Percentiles rank a stretch among this genome's conserved stretches.
phyloP scores from a whole-genome alignment of 257 asterid species.

The Buddleja alternifolia region DNA sequence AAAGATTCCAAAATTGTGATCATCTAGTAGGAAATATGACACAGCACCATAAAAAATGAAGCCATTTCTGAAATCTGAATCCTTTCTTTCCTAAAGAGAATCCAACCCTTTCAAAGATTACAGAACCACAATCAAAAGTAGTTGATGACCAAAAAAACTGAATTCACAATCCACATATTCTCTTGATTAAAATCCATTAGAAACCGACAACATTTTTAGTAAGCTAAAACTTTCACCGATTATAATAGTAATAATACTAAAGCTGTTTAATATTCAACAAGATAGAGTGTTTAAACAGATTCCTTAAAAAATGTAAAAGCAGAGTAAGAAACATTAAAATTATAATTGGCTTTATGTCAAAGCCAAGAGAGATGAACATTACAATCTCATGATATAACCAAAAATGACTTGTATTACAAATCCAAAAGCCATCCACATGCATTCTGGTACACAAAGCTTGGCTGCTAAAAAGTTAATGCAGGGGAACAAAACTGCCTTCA shows the following conservation, averaged over 20 bases:
- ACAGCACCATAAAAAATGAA: no score
- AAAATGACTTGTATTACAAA: slow-evolving; percentile 3
- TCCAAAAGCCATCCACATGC: not conserved
- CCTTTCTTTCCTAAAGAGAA: no score
- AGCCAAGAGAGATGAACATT: not conserved
- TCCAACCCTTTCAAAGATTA: no score
- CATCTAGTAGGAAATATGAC: no score
- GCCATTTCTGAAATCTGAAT: no score
- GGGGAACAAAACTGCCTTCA: not conserved
- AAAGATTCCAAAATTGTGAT: no score
- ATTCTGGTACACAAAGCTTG: not conserved
- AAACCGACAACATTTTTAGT: not conserved
- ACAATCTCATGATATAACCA: not conserved
- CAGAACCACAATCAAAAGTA: no score
- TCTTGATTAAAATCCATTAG: not conserved
- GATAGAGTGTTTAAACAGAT: not conserved
- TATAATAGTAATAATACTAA: not conserved
- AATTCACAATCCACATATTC: not conserved
- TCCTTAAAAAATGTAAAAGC: not conserved
- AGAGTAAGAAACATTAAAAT: not conserved
- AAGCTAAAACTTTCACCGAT: not conserved
- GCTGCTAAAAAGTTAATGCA: not conserved
- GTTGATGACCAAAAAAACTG: not conserved
- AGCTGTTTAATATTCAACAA: slow-evolving; percentile 8
- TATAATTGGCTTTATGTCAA: not conserved